Evolutionary conservation across 2,329 filamentous ascomycete genomes (phyloP).

Genomic region (Fusarium sp.): DNA sequence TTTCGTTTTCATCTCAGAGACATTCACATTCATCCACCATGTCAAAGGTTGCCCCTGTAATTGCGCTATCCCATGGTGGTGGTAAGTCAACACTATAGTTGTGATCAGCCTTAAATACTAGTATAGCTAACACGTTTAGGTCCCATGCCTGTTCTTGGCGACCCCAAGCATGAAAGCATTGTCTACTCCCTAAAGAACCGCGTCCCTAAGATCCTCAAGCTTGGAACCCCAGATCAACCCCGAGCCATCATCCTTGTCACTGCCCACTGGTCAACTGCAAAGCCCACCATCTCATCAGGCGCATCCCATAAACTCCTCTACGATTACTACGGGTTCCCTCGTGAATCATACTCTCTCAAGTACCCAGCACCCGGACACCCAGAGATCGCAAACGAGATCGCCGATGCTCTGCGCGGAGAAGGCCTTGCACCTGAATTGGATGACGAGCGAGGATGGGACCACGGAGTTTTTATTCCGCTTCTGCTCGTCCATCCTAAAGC

Average conservation of each 20-base stretch:
- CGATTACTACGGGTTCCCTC: constrained; percentile 69
- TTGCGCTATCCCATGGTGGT: constrained; percentile 62
- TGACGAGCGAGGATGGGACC: constrained; percentile 61
- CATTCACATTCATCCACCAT: constrained; percentile 42
- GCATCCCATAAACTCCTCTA: constrained; percentile 60
- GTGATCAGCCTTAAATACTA: not conserved
- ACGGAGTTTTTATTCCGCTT: constrained; percentile 69
- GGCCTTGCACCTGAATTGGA: constrained; percentile 56
- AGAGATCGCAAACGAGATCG: constrained; percentile 59
- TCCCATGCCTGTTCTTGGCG: constrained; percentile 66
- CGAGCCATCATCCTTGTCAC: constrained; percentile 66
- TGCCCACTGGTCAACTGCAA: constrained; percentile 63
- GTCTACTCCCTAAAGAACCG: constrained; percentile 60
- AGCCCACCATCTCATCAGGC: constrained; percentile 61
- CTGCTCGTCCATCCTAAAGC: constrained; percentile 62
- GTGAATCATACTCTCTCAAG: constrained; percentile 62
- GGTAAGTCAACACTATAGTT: constrained; percentile 42
- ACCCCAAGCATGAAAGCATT: constrained; percentile 61
- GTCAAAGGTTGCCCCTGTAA: constrained; percentile 53
- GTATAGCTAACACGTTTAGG: constrained; percentile 45
- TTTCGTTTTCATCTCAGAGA: not conserved
- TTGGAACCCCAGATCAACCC: constrained; percentile 59
- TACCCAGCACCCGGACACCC: constrained; percentile 67
- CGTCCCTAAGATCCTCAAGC: constrained; percentile 64
- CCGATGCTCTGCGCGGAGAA: constrained; percentile 54